These are phyloP conservation scores for Gyrodon lividus DNA, from an alignment of 768 basidiomycete genomes.

Conservation along the genomic window DNA sequence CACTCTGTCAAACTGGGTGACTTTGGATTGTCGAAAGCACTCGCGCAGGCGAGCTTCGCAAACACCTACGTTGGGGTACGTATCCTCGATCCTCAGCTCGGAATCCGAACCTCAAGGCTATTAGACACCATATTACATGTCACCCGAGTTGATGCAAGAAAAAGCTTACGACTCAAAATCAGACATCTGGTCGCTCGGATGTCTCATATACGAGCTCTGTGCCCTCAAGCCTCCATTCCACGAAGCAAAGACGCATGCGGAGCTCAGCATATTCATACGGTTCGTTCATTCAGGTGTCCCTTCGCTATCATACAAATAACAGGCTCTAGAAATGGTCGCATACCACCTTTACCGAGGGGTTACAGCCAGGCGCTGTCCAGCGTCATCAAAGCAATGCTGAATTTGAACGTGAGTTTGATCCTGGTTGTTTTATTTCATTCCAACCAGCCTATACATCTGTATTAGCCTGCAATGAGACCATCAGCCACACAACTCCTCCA, in stretches of 20 bases:
- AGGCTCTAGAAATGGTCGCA: conserved; percentile 69
- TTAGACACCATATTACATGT: conserved; percentile 99
- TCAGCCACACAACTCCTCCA: conserved; percentile 79
- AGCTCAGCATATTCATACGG: conserved; percentile 82
- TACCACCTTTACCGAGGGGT: conserved; percentile 83
- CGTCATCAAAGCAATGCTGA: conserved; percentile 87
- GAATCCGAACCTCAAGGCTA: conserved; percentile 38
- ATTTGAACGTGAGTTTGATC: conserved; percentile 60
- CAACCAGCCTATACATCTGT: neutral
- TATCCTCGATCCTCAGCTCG: conserved; percentile 7
- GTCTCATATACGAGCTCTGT: conserved; percentile 94
- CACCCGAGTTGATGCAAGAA: conserved; percentile 96
- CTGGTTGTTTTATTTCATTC: neutral
- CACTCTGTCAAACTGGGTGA: conserved; percentile 95
- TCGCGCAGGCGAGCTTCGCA: conserved; percentile 85
- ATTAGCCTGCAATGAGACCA: conserved; percentile 82
- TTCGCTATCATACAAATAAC: neutral
- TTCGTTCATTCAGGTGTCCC: conserved; percentile 28
- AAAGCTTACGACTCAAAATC: conserved; percentile 97
- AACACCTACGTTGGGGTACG: conserved; percentile 96
- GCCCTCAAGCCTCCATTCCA: conserved; percentile 92
- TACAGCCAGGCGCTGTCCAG: conserved; percentile 71
- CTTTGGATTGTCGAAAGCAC: conserved; percentile 93
- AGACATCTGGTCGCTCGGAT: conserved; percentile 98
- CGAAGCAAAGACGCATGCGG: conserved; percentile 86